Evolutionary conservation across 768 basidiomycete genomes (phyloP).

Genomic region (Galerina sulciceps): DNA sequence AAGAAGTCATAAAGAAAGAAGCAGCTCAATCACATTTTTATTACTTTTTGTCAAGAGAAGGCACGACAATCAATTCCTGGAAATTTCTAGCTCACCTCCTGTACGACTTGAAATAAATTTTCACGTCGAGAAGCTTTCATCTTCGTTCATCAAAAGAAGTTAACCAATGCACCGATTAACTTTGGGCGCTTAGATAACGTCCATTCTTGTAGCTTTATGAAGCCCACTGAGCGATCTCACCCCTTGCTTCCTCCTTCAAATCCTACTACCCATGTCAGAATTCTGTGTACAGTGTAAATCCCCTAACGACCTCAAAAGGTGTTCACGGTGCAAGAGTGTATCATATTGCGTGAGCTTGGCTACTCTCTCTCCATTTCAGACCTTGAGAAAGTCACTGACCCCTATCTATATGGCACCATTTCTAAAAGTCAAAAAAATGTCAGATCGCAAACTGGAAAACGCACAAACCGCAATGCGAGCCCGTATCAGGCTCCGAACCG

Average conservation of each 20-base stretch:
- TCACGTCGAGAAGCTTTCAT: too few species aligned
- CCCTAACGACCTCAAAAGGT: neutral
- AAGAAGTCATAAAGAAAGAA: neutral
- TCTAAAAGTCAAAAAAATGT: slow-evolving; percentile 16
- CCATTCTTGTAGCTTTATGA: neutral
- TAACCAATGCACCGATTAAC: too few species aligned
- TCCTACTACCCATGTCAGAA: neutral
- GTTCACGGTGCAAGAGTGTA: slow-evolving; percentile 8
- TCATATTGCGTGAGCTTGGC: slow-evolving; percentile 13
- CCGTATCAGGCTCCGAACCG: neutral
- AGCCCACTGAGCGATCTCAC: neutral
- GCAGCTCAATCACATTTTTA: neutral
- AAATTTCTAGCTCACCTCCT: too few species aligned
- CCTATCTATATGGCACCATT: neutral
- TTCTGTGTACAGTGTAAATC: slow-evolving; percentile 6
- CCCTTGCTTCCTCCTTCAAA: neutral
- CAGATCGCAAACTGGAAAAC: slow-evolving; percentile 11
- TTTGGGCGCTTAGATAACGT: neutral
- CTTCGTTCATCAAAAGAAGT: too few species aligned
- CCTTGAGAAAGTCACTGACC: neutral
- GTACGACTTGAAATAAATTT: neutral
- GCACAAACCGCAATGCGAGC: slow-evolving; percentile 10
- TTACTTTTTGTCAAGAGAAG: too few species aligned
- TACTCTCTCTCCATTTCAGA: neutral
- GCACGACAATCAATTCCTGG: too few species aligned